Conservation (phyloP, 805 yeast species). For the Kockiozyma suomiensis region DNA sequence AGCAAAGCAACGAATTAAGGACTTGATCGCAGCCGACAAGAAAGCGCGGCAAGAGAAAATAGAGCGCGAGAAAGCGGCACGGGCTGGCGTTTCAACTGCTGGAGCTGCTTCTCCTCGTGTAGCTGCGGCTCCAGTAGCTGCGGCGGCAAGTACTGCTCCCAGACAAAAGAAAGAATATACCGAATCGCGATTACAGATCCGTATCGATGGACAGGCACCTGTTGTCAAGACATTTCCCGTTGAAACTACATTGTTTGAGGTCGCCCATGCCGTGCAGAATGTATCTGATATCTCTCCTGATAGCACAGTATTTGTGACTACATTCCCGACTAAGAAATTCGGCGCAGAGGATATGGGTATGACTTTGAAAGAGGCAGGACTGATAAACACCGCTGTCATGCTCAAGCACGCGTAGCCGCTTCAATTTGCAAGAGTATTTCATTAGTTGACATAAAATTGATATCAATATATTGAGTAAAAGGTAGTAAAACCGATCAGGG, state of each 20-base stretch:
- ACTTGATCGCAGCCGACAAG: conserved; percentile 44
- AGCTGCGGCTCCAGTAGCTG: conserved; percentile 25
- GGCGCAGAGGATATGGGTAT: conserved; percentile 35
- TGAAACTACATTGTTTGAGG: conserved; percentile 38
- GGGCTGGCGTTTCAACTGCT: conserved; percentile 23
- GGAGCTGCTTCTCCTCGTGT: conserved; percentile 13
- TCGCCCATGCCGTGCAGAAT: conserved; percentile 36
- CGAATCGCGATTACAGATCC: conserved; percentile 36
- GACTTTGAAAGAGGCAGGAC: conserved; percentile 40
- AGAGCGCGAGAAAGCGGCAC: conserved; percentile 22
- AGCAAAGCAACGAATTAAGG: conserved; percentile 41
- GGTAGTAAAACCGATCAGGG: too few relatives aligned
- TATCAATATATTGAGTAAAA: too few relatives aligned
- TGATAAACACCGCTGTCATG: conserved; percentile 41
- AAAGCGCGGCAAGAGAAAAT: conserved; percentile 38
- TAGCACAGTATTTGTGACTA: conserved; percentile 37
- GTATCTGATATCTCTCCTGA: conserved; percentile 35
- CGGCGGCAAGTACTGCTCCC: conserved; percentile 28
- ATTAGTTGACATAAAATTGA: too few relatives aligned
- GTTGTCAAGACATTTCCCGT: conserved; percentile 38
- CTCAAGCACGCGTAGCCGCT: conserved; percentile 16
- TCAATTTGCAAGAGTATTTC: too few relatives aligned
- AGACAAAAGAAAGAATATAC: conserved; percentile 28
- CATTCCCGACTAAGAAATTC: conserved; percentile 40
- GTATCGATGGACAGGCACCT: conserved; percentile 37